phyloP scores from a whole-genome alignment of 345 rosid species.

The Eucalyptus erythrocorys region DNA sequence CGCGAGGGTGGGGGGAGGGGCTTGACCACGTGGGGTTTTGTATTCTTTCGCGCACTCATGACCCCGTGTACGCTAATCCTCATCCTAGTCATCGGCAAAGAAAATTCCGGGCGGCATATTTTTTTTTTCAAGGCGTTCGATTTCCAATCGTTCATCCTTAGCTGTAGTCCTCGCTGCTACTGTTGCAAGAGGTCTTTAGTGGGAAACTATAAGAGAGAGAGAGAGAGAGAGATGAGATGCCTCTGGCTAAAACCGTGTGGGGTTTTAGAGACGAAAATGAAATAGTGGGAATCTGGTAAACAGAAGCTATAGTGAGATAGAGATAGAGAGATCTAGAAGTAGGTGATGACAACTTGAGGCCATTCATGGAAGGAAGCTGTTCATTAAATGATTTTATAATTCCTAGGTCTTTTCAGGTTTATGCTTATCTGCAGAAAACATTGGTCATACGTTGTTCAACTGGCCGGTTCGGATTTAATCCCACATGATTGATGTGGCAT shows the following conservation, averaged over 20 bases:
- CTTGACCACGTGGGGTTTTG: background rate
- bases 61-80: background rate
- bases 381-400: background rate
- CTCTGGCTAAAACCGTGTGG: background rate
- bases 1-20: background rate
- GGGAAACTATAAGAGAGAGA: background rate
- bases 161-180: background rate
- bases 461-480: background rate
- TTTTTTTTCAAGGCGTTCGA: background rate
- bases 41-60: background rate
- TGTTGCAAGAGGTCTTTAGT: background rate
- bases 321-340: background rate
- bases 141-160: background rate
- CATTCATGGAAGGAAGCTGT: background rate
- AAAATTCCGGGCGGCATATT: background rate
- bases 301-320: background rate
- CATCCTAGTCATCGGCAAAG: background rate
- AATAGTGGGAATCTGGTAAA: background rate
- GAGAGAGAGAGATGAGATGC: background rate
- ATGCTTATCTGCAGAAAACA: background rate
- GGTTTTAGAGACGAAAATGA: background rate
- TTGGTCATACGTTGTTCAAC: background rate
- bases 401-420: background rate
- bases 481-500: background rate
- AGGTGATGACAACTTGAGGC: background rate